Evolutionary conservation across 768 basidiomycete species (phyloP).

Genomic region (Hydnum rufescens): DNA sequence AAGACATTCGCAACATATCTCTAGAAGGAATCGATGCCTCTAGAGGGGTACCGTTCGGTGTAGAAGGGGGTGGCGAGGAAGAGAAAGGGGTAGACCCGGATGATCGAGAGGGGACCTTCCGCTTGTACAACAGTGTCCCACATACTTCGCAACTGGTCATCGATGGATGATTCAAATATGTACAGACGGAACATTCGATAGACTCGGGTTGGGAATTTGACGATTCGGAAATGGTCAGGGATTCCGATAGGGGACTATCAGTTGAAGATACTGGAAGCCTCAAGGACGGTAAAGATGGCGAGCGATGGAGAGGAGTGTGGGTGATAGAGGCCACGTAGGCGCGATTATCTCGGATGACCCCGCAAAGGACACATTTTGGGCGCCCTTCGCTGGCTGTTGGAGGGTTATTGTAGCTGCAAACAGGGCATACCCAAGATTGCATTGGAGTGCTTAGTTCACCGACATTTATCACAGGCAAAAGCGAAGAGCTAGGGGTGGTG

Average conservation of each 20-base stretch:
- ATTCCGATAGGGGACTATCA: not conserved
- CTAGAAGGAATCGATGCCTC: constrained; percentile 13
- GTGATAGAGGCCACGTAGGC: not conserved
- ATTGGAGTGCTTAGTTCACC: constrained; percentile 14
- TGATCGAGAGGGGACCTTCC: not conserved
- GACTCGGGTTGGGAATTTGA: constrained; percentile 12
- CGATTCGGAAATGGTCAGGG: not conserved
- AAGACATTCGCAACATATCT: constrained; percentile 63
- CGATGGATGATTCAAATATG: constrained; percentile 73
- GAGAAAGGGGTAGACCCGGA: not conserved
- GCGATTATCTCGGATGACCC: constrained; percentile 30
- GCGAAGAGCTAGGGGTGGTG: not conserved
- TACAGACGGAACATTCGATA: constrained; percentile 68
- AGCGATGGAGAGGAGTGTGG: not conserved
- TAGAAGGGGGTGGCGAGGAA: not conserved
- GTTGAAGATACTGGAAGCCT: not conserved
- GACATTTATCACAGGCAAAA: not conserved
- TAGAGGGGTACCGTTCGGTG: not conserved
- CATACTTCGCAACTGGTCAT: constrained; percentile 73
- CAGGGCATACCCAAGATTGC: constrained; percentile 61
- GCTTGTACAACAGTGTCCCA: constrained; percentile 37
- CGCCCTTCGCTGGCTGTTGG: constrained; percentile 25
- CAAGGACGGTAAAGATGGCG: not conserved
- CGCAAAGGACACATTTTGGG: constrained; percentile 51
- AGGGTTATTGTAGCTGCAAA: constrained; percentile 74